Evolutionary conservation across 345 rosid genomes (phyloP).

Genomic region (Geranium brycei): DNA sequence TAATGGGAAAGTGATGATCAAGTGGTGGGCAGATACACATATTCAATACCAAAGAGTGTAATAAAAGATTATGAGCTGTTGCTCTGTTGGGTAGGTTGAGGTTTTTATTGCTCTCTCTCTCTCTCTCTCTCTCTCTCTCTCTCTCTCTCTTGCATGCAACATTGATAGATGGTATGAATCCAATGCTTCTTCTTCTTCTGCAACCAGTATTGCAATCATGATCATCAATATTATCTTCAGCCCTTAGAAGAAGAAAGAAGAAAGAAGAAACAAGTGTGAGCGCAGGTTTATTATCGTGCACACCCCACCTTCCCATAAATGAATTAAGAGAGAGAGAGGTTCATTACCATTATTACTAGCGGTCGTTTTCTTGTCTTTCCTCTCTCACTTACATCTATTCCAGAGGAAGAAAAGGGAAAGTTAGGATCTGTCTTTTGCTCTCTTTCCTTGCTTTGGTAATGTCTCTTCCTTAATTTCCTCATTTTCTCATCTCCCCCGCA

Average conservation of each 20-base stretch:
- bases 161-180: neutral
- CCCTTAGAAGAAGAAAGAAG: too few species aligned
- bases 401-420: neutral
- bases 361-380: neutral
- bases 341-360: neutral
- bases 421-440: neutral
- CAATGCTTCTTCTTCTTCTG: neutral
- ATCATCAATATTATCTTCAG: too few species aligned
- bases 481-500: constrained; percentile 10
- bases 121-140: neutral
- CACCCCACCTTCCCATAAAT: neutral
- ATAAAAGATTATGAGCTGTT: constrained; percentile 38
- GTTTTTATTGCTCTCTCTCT: constrained; percentile 35
- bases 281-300: too few species aligned
- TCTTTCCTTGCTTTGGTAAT: neutral
- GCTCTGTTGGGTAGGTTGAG: constrained; percentile 50
- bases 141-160: too few species aligned
- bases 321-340: too few species aligned
- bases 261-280: too few species aligned
- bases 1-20: constrained; percentile 29
- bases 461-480: neutral
- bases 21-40: constrained; percentile 59
- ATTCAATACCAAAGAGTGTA: constrained; percentile 52
- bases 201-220: neutral
- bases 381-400: neutral